Evolutionary conservation across 2,329 filamentous ascomycete species (phyloP), one percentile per base, ranked within the genome.

Genomic region (Teratosphaeria pseudoeucalypti): DNA sequence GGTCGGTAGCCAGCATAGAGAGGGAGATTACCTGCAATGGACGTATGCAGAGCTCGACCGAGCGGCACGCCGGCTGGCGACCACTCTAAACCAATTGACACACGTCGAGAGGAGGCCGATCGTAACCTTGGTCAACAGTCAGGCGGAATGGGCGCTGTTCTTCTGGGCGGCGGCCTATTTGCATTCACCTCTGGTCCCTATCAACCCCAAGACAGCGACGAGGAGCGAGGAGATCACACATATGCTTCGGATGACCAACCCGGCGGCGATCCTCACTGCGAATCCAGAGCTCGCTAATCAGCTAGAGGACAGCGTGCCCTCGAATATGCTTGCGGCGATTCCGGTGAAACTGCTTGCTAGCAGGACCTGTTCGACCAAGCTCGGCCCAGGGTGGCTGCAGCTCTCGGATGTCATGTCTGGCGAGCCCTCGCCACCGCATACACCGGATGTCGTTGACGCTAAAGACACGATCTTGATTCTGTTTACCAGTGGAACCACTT

Each of bases 401-500:
- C 68, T 71, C 14, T 54, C 63, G 12, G 57, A 66, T 26, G 62
- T 70, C 49, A 69, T 71, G 68, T 67, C 67, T 23, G 69, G 66
- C 7, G 69, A 71, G 19, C 65, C 63, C 5, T 67, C 69, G 5
- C 68, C 69, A 37, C 69, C 69, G 43, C 66, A 71, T 54, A 70
- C 69, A 23, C 69, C 69, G 32, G 67, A 69, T 32, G 63, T 66
- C 4, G 61, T 69, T 16, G 61, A 64, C 49, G 62, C 67, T n/a
- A 56, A 65, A 34, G 67, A 71, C 55, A 70, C 66, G 6, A 73
- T 73, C 5, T 68, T 79, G 52, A 73, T 80, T 55, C 69, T 79
- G 34, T 80, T 80, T 66, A 80, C 78, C 23, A 79, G 77, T 62
- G 78, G 78, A 23, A 81, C 78, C n/a, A 79, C 77, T 0, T 77